Evolutionary conservation across 2,329 filamentous ascomycete species (phyloP).

Genomic region (Aquanectria penicillioides): DNA sequence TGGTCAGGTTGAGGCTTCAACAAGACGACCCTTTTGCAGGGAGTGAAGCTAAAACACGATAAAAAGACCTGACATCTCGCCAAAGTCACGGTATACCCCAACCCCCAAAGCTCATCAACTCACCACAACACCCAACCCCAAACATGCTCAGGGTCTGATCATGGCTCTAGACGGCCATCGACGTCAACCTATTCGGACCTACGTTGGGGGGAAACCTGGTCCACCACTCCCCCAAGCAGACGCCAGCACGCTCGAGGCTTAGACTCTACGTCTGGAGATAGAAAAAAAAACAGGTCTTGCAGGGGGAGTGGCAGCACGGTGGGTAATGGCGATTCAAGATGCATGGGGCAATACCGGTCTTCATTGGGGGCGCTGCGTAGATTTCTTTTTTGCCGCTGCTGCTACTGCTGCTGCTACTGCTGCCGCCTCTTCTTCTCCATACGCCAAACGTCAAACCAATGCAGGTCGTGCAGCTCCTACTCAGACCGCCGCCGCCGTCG

Average conservation of each 20-base stretch:
- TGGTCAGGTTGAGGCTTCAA: slow-evolving; percentile 38
- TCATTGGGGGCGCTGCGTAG: not conserved
- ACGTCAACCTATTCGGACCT: slow-evolving; percentile 8
- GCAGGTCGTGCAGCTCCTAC: not conserved
- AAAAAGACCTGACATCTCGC: not conserved
- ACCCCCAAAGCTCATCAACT: slow-evolving; percentile 31
- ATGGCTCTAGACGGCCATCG: no score
- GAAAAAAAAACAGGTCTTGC: no score
- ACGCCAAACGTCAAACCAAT: not conserved
- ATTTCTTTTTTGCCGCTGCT: no score
- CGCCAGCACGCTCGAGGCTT: not conserved
- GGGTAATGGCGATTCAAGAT: not conserved
- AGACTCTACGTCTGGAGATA: not conserved
- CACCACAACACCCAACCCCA: not conserved
- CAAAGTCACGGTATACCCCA: slow-evolving; percentile 26
- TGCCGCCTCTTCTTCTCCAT: no score
- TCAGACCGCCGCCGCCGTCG: not conserved
- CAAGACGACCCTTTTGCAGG: slow-evolving; percentile 34
- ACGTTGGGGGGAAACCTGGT: not conserved
- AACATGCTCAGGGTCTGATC: not conserved
- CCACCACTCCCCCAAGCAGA: not conserved
- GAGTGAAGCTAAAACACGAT: not conserved
- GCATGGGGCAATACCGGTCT: not conserved
- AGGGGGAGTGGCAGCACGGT: no score
- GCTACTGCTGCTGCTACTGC: no score